Evolutionary conservation across 768 basidiomycete species (phyloP).

Genomic region (Lactifluus pinguis): DNA sequence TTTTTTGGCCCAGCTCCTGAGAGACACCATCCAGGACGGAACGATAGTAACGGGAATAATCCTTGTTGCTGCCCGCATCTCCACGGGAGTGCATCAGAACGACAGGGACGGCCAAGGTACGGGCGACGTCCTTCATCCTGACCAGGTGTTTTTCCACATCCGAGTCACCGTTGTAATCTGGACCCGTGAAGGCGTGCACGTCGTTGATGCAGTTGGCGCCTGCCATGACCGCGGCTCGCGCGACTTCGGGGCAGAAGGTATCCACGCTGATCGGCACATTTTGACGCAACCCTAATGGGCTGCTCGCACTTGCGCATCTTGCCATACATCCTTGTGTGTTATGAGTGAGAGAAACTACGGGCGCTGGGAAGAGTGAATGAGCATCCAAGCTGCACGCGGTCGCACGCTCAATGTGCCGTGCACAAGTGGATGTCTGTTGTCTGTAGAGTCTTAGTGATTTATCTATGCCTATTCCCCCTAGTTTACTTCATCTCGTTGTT

Average conservation of each 20-base stretch:
- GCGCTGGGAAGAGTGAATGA: no score
- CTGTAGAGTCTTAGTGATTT: no score
- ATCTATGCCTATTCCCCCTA: no score
- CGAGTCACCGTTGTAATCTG: slow-evolving; percentile 28
- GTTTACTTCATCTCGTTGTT: no score
- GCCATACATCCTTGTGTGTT: no score
- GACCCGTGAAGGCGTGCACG: slow-evolving; percentile 72
- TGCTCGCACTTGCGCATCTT: no score
- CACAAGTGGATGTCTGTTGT: no score
- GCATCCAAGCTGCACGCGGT: no score
- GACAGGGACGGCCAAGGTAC: slow-evolving; percentile 63
- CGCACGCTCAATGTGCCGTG: no score
- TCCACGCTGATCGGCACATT: slow-evolving; percentile 67
- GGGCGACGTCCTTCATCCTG: slow-evolving; percentile 59
- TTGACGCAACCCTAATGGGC: no score
- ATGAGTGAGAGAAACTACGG: no score
- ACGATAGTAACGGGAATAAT: slow-evolving; percentile 41
- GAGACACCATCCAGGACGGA: slow-evolving; percentile 57
- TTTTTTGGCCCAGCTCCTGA: slow-evolving; percentile 60
- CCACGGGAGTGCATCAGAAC: slow-evolving; percentile 94
- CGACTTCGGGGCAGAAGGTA: slow-evolving; percentile 81
- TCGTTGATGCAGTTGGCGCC: slow-evolving; percentile 96
- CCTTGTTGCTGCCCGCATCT: slow-evolving; percentile 67
- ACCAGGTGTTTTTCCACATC: slow-evolving; percentile 30
- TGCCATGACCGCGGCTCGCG: slow-evolving; percentile 59